phyloP scores from a whole-genome alignment of 371 early-diverging fungal genomes.

The Mortierella sp. region DNA sequence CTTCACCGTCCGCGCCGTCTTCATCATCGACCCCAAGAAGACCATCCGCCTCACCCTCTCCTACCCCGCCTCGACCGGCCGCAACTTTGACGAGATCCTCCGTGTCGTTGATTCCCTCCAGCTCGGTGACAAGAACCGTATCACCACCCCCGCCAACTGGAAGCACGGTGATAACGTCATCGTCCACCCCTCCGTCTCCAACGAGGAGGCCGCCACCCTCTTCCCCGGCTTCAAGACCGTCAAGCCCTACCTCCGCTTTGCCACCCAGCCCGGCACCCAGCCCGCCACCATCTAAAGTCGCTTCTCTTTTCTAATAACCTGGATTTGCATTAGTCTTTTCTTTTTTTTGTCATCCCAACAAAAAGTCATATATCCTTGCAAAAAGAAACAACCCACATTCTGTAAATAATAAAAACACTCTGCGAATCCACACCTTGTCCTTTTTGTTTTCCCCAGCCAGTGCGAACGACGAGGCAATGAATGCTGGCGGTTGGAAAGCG shows the following conservation, averaged over 20 bases:
- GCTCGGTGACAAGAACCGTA: constrained; percentile 86
- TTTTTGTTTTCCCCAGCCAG: no score
- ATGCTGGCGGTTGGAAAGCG: no score
- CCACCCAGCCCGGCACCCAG: constrained; percentile 63
- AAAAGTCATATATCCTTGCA: constrained; percentile 13
- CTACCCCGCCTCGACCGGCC: constrained; percentile 93
- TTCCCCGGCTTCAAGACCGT: constrained; percentile 88
- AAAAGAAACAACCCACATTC: not conserved
- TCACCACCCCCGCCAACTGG: constrained; percentile 98
- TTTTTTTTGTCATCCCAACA: not conserved
- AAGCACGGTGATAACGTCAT: constrained; percentile 90
- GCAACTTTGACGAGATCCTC: constrained; percentile 97
- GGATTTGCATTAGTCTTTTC: not conserved
- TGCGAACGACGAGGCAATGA: not conserved
- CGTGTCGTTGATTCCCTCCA: constrained; percentile 94
- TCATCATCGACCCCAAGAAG: constrained; percentile 95
- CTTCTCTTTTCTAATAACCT: not conserved
- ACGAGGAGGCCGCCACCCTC: constrained; percentile 84
- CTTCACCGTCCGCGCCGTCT: constrained; percentile 95
- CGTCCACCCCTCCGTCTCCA: constrained; percentile 87
- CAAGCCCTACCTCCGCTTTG: constrained; percentile 89
- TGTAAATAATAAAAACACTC: constrained; percentile 10
- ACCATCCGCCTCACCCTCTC: constrained; percentile 89
- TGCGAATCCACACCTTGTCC: no score
- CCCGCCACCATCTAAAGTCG: not conserved